Conservation (phyloP, 305 asterid genomes). For the Fraxinus floribunda region DNA sequence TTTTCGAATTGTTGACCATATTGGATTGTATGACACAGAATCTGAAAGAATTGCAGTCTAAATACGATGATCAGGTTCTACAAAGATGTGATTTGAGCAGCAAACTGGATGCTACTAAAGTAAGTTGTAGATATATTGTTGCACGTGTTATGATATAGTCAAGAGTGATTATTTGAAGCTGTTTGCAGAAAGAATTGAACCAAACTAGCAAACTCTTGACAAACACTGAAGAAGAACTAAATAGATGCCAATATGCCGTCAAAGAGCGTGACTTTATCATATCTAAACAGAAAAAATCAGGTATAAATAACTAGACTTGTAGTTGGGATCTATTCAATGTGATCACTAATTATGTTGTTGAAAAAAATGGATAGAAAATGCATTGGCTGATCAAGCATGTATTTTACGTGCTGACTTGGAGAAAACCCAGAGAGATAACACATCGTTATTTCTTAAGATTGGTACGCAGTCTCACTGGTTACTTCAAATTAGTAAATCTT, state of each 20-base stretch:
- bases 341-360: constrained; percentile 13
- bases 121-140: constrained; percentile 16
- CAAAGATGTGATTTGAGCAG: constrained; percentile 47
- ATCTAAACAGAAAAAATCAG: constrained; percentile 78
- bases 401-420: constrained; percentile 68
- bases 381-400: constrained; percentile 73
- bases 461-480: constrained; percentile 34
- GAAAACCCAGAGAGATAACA: constrained; percentile 55
- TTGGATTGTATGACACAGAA: constrained; percentile 36
- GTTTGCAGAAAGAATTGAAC: constrained; percentile 57
- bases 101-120: constrained; percentile 58
- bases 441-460: constrained; percentile 56
- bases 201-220: constrained; percentile 53
- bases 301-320: constrained; percentile 26
- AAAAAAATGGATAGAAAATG: constrained; percentile 53
- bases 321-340: background rate
- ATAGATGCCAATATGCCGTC: constrained; percentile 49
- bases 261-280: constrained; percentile 69
- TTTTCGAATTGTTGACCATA: constrained; percentile 4
- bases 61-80: constrained; percentile 48
- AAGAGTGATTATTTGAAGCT: constrained; percentile 28
- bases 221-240: constrained; percentile 54
- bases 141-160: background rate
- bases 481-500: background rate
- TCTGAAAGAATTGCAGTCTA: constrained; percentile 56